Base-by-base conservation (phyloP, 148 eudicot species). In the Chenopodium quinoa region DNA sequence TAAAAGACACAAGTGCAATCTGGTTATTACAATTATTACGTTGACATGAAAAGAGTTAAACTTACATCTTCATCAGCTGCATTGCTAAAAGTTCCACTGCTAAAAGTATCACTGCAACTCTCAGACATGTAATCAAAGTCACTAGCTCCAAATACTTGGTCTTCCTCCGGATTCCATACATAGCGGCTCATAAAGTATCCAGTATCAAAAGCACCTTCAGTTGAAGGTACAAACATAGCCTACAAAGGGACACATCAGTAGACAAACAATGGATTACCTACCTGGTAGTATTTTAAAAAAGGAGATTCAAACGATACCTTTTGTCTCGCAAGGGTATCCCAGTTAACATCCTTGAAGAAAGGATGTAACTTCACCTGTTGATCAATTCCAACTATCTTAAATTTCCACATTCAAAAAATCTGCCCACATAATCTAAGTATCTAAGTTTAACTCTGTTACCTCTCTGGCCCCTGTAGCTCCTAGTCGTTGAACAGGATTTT, bases 181-280 rank as follows among this genome's bases (percentile, higher is more conserved):
- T 97, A 92, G 46, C 99, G 99, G 86, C 98, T 97, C 95, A 89
- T 92, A 82, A 97, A 97, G 86, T 97, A 97, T 81, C 99, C 91
- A n/a, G 99, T 97, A 80, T 97, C 99, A 66, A 78, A 95, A 79
- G 93, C 89, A 65, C 86, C 79, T 71, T 97, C 99, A 67, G 91
- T 94, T 69, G 95, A 81, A 81, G 99, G 99, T 85, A 97, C 89
- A 88, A 97, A 97, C 92, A 90, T 90, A 2, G 97, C 99, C 99
- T 97, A 89, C 79, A 83, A 82, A 22, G 56, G 27, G 46, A 22
- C 12, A 46, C 48, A 29, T 85, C 29, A 68, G 73, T 23, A 74
- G 17, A 56, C 48, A 22, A 72, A 56, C 40, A 69, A 69, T 7
- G 56, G 46, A 83, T 67, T 20, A 73, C 25, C 64, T 71, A 73